Conservation (phyloP, 2,329 filamentous ascomycete species). For the Cyclaneusma minus region DNA sequence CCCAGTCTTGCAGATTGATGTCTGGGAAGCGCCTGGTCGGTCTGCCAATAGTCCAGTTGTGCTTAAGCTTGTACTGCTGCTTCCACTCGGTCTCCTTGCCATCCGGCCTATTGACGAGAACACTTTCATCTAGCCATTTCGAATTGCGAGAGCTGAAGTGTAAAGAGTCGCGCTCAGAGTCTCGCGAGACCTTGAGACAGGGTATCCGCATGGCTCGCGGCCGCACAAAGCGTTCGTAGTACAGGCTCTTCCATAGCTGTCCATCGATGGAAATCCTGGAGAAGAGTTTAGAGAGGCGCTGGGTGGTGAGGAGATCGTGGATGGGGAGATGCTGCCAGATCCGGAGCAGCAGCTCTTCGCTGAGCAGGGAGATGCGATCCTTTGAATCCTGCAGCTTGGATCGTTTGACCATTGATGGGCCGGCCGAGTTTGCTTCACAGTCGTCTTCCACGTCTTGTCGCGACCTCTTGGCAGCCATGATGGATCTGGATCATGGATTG, state of each 20-base stretch:
- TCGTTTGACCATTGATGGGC: no score
- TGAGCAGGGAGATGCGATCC: constrained; percentile 61
- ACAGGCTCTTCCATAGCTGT: constrained; percentile 81
- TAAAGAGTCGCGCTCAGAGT: constrained; percentile 9
- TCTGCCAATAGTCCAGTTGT: constrained; percentile 90
- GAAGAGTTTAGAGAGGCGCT: constrained; percentile 60
- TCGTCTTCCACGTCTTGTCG: no score
- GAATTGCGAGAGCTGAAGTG: constrained; percentile 27
- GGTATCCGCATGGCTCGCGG: constrained; percentile 66
- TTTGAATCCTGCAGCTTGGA: no score
- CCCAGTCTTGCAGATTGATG: no score
- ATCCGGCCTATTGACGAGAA: constrained; percentile 12
- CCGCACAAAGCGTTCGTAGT: constrained; percentile 75
- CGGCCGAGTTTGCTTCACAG: no score
- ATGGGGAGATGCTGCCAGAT: constrained; percentile 67
- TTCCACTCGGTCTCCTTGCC: constrained; percentile 57
- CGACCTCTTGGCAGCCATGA: no score
- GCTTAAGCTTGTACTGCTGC: constrained; percentile 68
- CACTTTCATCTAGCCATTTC: constrained; percentile 29
- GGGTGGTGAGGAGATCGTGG: constrained; percentile 44
- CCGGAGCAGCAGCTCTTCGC: constrained; percentile 76
- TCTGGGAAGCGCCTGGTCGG: constrained; percentile 6
- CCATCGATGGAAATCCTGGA: constrained; percentile 60
- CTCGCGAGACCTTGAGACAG: constrained; percentile 33
- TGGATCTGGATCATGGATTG: no score